Base-by-base conservation (phyloP, 129 eudicot genomes). In the Logfia minima region DNA sequence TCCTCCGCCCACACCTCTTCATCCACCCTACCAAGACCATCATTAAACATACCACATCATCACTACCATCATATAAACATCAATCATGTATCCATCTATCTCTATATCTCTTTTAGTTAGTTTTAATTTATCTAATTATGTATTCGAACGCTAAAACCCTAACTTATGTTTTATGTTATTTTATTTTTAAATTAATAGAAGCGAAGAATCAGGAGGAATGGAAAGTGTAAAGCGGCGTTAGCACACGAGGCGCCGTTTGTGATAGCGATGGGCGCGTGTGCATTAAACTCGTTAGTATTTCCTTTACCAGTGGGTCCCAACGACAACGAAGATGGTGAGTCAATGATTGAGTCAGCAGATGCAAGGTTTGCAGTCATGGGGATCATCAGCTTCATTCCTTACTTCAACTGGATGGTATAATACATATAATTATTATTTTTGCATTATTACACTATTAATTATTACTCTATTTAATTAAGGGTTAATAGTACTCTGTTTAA, bases 281-380 rank as follows among this genome's bases (percentile, higher is more conserved):
- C 91, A 6, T 80, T 94, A 4, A 91, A 63, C 84, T 94, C 99
- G n/a, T 65, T 91, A 35, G 86, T 85, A 66, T 91, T 87, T 23
- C 91, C 96, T 26, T 66, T 76, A 8, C 81, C 86, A 0, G 70
- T 81, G 21, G 70, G 79, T 31, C 83, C 86, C n/a, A 80, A 81
- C 11, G 98, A 90, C 13, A 72, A 77, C 45, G 86, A 77, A 24
- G 97, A 87, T 22, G 83, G 83, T 56, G 86, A 83, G 21, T 84
- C 91, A 1, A 61, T 79, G 69, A 89, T 94, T 13, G 93, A 87
- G 19, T 78, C 96, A 0, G 87, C 86, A 37, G 99, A 89, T 77
- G 88, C 94, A 0, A 81, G 99, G 82, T 86, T 91, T 45, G 92
- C 97, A n/a, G 92, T 94, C 29, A 94, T 94, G 99, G 96, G 89